A percentile compares a stretch with the other conserved stretches of the same genome.
Evolutionary conservation across 805 yeast genomes (phyloP).

Genomic region (Candida taoyuanica): DNA sequence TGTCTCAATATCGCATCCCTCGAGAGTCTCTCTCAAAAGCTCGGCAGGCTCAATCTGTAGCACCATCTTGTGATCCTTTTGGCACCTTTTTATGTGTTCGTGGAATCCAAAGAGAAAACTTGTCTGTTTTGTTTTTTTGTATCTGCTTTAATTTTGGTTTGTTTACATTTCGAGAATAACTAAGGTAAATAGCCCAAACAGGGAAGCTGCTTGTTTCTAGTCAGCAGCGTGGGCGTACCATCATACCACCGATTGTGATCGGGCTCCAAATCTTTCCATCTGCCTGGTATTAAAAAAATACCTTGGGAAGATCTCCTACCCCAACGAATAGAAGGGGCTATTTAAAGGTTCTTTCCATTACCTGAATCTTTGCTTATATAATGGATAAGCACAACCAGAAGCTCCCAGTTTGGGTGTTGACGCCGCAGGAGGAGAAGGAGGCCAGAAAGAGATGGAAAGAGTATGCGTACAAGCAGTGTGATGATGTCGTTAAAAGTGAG

Average conservation of each 20-base stretch:
- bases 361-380: background rate
- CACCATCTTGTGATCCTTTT: conserved; percentile 1
- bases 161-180: too few species aligned
- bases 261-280: too few species aligned
- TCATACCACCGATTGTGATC: too few species aligned
- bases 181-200: too few species aligned
- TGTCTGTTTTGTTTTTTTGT: too few species aligned
- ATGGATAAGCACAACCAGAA: conserved; percentile 29
- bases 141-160: too few species aligned
- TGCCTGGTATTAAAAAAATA: too few species aligned
- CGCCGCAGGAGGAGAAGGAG: conserved; percentile 72
- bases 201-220: too few species aligned
- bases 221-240: too few species aligned
- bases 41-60: conserved; percentile 17
- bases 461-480: conserved; percentile 62
- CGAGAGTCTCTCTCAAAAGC: conserved; percentile 38
- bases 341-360: background rate
- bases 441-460: conserved; percentile 68
- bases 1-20: conserved; percentile 47
- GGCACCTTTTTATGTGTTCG: background rate
- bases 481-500: conserved; percentile 59
- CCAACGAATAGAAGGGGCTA: too few species aligned
- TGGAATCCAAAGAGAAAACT: too few species aligned
- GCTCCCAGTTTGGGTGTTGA: conserved; percentile 70
- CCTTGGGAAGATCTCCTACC: too few species aligned